Base-by-base conservation (phyloP, 192 early-diverging fungal genomes). In the Rhizophagus prolifer region DNA sequence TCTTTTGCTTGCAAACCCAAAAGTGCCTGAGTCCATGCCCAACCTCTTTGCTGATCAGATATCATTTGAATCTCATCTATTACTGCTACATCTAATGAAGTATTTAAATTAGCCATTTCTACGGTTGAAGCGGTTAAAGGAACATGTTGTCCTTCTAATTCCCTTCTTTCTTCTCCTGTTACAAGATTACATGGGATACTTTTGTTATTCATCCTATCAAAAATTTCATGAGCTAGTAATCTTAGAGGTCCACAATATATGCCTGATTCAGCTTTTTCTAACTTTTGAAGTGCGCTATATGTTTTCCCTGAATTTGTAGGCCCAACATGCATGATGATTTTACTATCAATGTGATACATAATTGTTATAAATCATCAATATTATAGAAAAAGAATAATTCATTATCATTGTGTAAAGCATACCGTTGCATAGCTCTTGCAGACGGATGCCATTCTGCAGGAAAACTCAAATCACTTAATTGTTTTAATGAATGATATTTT, bases 51-150 rank as follows among this genome's bases (percentile, higher is more conserved):
- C 13, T 77, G 80, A 77, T 99, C 96, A 0, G 84, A 88, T 67
- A 99, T 92, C 94, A 99, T 94, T 81, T 99, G 97, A 83, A 99
- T 99, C 79, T 99, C 97, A 79, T 99, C 97, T 10, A 99, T 83
- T 4, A 99, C 95, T 7, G 94, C 96, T 23, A 97, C 94, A 0
- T 97, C 89, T 54, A 91, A 84, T 13, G 78, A 67, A 9, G 75
- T 63, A 44, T 74, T 76, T 16, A 89, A 44, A 9, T 90, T 85
- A 16, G 89, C 92, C 97, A 99, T 97, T 81, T 99, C 97, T 31
- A 99, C 86, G 4, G 97, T 99, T 60, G 92, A 92, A 36, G 93
- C 87, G 30, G 84, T 85, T 63, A 94, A 77, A 0, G 81, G 81
- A 2, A 88, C 85, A 9, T 69, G 58, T 6, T 69, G 46, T 31